Base-by-base conservation (phyloP, 345 rosid species). In the Murraya koenigii region DNA sequence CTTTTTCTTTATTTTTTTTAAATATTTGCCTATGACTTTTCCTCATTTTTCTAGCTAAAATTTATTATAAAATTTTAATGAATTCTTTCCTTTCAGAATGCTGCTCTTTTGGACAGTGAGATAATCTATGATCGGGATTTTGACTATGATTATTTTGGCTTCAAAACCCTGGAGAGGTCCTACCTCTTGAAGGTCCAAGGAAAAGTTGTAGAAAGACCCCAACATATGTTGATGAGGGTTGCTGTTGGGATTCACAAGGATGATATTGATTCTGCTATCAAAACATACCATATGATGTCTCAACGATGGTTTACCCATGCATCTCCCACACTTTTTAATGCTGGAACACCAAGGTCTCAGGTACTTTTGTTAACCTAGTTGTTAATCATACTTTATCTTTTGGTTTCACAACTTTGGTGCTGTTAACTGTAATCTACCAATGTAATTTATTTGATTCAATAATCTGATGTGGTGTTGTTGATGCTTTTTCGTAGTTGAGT, bases 261-360 rank as follows among this genome's bases (percentile, higher is more conserved):
- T 77, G 94, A 93, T 71, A 83, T 91, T 78, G 97, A 91, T 71
- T 91, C 96, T 67, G 91, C 67, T 4, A 82, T 94, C 81, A 84
- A 80, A 80, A 92, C 98, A 20, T 94, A 94, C 80, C 98, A 92
- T 77, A 81, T 91, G 87, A 94, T 94, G 97, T 92, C 97, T 74
- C 98, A 94, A 44, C 80, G 98, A 54, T 92, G 96, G 98, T 94
- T 94, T 82, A 94, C 97, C 77, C 98, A 93, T 89, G 98, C 98
- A 59, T 91, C 97, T 69, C 97, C 98, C 54, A 94, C 97, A 15
- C 97, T 94, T 74, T 94, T 93, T 80, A 94, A 94, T 79, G 93
- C 93, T 10, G 98, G 98, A 64, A 95, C 98, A 17, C 97, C 97
- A 64, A 93, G 93, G 84, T 92, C 97, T 19, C 98, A 93, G 75